phyloP scores from a whole-genome alignment of 495 filamentous ascomycete genomes.

The Neurospora sp. region DNA sequence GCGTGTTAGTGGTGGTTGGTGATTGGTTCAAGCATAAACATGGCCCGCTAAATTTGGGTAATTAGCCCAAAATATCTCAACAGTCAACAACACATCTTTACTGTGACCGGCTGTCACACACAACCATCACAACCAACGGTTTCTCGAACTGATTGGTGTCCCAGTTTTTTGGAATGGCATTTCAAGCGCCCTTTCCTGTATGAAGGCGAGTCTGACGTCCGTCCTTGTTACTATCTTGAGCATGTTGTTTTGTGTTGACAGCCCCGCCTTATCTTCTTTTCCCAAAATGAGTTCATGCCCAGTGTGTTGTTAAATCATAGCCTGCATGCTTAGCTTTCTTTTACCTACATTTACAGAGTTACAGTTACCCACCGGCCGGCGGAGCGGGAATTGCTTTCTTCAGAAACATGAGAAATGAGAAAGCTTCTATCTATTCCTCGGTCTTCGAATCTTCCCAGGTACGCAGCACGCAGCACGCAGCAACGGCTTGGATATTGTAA shows the following conservation, averaged over 20 bases:
- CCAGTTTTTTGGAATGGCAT: background rate
- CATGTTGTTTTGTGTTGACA: background rate
- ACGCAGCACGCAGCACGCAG: background rate
- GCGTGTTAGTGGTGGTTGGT: background rate
- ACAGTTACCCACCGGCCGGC: background rate
- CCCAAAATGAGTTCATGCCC: background rate
- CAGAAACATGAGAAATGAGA: background rate
- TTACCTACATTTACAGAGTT: no score
- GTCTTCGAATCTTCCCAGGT: background rate
- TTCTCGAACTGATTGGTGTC: background rate
- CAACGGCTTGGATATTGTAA: background rate
- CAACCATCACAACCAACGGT: background rate
- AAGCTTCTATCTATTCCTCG: background rate
- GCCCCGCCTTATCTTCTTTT: background rate
- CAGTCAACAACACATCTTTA: background rate
- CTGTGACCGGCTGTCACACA: background rate
- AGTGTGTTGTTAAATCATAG: background rate
- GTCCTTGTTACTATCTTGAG: background rate
- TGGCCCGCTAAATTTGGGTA: background rate
- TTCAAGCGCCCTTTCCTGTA: background rate
- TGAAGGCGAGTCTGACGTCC: background rate
- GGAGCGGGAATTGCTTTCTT: background rate
- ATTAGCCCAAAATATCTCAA: background rate
- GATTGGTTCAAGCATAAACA: background rate
- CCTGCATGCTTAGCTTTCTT: background rate